Conservation (phyloP, 2,329 filamentous ascomycete genomes). For the Grosmannia clavigera region DNA sequence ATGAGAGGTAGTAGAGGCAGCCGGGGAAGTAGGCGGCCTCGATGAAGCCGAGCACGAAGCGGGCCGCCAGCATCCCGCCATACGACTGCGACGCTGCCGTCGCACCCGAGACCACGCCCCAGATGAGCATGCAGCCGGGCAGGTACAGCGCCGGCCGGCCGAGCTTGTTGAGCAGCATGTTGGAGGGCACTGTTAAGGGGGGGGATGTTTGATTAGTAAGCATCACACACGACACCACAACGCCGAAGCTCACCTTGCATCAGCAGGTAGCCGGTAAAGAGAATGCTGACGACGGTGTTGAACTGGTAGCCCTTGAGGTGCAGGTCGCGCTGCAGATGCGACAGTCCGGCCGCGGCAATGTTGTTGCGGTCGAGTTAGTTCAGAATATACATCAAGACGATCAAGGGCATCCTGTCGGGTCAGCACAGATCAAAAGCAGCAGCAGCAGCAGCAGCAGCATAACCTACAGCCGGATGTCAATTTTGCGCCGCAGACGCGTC, state of each 20-base stretch:
- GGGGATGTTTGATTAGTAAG: background rate
- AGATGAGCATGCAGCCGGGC: background rate
- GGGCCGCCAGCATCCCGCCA: background rate
- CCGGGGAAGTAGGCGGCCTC: conserved; percentile 32
- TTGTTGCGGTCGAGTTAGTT: conserved; percentile 20
- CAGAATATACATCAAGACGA: conserved; percentile 18
- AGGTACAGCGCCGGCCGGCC: background rate
- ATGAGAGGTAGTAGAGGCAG: conserved; percentile 24
- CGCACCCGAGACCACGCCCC: background rate
- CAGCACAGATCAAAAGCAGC: too few species aligned
- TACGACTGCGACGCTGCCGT: background rate
- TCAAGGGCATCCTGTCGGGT: conserved; percentile 10
- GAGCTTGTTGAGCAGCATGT: conserved; percentile 1
- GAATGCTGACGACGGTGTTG: conserved; percentile 5
- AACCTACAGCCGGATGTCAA: background rate
- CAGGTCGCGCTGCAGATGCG: conserved; percentile 11
- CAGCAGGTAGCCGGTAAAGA: conserved; percentile 5
- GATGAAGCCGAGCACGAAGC: conserved; percentile 5
- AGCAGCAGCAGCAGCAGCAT: background rate
- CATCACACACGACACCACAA: too few species aligned
- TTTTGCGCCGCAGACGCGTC: background rate
- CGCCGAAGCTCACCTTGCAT: conserved; percentile 1
- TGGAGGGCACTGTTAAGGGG: background rate
- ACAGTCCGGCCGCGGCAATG: conserved; percentile 21
- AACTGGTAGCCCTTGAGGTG: conserved; percentile 4